Conservation (phyloP, 2,329 filamentous ascomycete species). For the Fusarium ambrosium region DNA sequence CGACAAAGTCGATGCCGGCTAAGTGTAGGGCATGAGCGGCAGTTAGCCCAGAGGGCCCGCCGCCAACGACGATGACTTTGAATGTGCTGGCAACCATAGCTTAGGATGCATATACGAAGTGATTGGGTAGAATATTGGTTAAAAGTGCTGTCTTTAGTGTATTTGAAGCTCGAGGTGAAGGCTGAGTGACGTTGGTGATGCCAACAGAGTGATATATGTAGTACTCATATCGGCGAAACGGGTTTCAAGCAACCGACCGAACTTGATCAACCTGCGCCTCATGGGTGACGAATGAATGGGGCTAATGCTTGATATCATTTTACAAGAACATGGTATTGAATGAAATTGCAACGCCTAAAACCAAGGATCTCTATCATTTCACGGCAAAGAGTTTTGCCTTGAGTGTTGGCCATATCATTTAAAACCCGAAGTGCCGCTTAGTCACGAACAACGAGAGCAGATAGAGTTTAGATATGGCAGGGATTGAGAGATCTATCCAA, state of each 20-base stretch:
- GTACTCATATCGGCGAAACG: neutral
- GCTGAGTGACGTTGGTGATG: neutral
- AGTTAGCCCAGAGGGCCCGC: slow-evolving; percentile 48
- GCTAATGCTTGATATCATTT: neutral
- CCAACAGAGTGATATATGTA: neutral
- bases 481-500: neutral
- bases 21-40: slow-evolving; percentile 48
- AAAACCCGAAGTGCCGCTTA: neutral
- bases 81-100: slow-evolving; percentile 4
- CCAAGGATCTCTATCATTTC: neutral
- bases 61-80: slow-evolving; percentile 49
- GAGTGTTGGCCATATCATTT: neutral
- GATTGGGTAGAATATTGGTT: neutral
- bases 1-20: slow-evolving; percentile 50
- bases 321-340: neutral
- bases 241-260: neutral
- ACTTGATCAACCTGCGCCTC: neutral
- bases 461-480: neutral
- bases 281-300: neutral
- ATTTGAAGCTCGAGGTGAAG: neutral
- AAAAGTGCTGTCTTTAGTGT: neutral
- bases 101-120: no score
- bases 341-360: neutral
- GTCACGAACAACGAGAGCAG: neutral
- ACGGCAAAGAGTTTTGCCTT: neutral